These are phyloP conservation scores for Fusarium burgessii DNA, from an alignment of 2,329 filamentous ascomycete genomes.

Conservation along the genomic window DNA sequence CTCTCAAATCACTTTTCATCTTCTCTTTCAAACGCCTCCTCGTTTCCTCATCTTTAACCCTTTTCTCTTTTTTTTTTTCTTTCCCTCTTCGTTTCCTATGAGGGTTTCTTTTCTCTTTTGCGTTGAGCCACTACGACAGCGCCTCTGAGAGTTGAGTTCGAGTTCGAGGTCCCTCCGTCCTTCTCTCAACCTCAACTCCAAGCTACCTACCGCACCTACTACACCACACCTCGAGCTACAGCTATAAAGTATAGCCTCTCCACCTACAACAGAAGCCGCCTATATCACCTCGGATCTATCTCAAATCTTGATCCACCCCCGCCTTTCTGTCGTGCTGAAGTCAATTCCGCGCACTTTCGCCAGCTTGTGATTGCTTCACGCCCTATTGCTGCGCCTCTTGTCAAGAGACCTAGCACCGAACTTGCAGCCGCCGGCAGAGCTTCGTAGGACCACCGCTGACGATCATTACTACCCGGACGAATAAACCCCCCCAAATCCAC, in stretches of 20 bases:
- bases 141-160: background rate
- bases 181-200: conserved; percentile 8
- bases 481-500: conserved; percentile 11
- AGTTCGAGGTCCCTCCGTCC: conserved; percentile 1
- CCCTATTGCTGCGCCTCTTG: conserved; percentile 25
- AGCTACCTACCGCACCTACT: background rate
- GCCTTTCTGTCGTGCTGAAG: conserved; percentile 24
- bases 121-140: background rate
- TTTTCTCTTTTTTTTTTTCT: background rate
- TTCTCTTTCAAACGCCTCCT: conserved; percentile 25
- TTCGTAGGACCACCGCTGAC: conserved; percentile 26
- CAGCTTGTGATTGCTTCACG: conserved; percentile 20
- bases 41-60: conserved; percentile 23
- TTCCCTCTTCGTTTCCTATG: background rate
- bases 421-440: conserved; percentile 24
- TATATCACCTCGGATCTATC: conserved; percentile 23
- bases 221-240: conserved; percentile 18
- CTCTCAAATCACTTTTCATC: conserved; percentile 18
- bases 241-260: conserved; percentile 22
- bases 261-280: conserved; percentile 18
- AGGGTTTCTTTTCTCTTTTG: background rate
- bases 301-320: conserved; percentile 29
- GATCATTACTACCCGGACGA: conserved; percentile 25
- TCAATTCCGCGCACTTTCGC: conserved; percentile 11
- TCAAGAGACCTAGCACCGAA: conserved; percentile 6